These are phyloP conservation scores for Cyberlindnera xylosilytica DNA, from an alignment of 805 yeast species.

Conservation along the genomic window DNA sequence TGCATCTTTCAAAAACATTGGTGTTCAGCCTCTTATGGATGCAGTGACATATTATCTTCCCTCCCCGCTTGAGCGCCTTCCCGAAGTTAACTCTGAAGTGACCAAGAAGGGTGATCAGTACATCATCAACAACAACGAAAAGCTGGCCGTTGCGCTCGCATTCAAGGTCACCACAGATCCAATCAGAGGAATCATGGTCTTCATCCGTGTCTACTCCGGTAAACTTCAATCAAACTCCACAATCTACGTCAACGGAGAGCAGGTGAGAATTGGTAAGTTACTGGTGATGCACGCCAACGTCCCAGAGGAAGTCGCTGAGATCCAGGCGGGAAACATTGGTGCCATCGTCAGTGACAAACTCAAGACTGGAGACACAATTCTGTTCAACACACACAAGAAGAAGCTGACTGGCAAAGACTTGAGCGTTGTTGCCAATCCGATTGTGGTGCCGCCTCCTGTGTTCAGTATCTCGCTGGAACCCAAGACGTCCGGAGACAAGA, in stretches of 20 bases:
- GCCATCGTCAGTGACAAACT: conserved; percentile 61
- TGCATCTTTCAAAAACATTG: conserved; percentile 86
- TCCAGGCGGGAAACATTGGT: conserved; percentile 84
- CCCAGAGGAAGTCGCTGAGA: conserved; percentile 64
- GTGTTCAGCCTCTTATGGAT: conserved; percentile 92
- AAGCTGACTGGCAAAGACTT: conserved; percentile 45
- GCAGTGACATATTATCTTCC: conserved; percentile 79
- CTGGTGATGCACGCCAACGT: conserved; percentile 85
- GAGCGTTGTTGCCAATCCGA: conserved; percentile 62
- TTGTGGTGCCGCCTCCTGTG: conserved; percentile 86
- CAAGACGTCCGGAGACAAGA: conserved; percentile 71
- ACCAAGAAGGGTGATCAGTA: conserved; percentile 44
- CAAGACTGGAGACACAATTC: conserved; percentile 87
- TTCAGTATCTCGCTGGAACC: conserved; percentile 87
- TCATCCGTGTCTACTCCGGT: conserved; percentile 87
- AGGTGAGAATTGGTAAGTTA: conserved; percentile 63
- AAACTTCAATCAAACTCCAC: conserved; percentile 57
- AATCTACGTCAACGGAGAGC: conserved; percentile 65
- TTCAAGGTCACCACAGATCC: conserved; percentile 90
- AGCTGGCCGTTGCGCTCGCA: conserved; percentile 74
- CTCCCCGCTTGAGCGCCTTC: conserved; percentile 67
- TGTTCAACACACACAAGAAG: conserved; percentile 54
- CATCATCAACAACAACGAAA: conserved; percentile 52
- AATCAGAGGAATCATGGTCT: conserved; percentile 77
- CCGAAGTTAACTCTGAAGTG: conserved; percentile 46